Conservation (phyloP, 2,329 filamentous ascomycete species). For the Arthrobotrys entomopaga region DNA sequence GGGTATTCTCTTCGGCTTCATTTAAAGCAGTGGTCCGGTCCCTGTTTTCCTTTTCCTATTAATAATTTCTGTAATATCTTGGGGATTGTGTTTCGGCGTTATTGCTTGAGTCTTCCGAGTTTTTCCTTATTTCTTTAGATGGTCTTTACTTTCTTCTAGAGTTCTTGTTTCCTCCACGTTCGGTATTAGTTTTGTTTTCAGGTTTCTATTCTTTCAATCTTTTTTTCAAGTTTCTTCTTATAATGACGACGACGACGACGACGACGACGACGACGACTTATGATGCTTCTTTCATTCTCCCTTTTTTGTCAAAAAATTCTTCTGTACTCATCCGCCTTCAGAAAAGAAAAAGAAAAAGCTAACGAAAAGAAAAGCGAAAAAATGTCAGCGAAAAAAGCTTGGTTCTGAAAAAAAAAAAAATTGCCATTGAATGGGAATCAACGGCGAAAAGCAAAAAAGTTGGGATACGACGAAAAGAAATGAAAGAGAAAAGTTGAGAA, state of each 20-base stretch:
- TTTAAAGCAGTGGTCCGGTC: constrained; percentile 44
- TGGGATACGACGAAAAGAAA: constrained; percentile 34
- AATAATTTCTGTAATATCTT: constrained; percentile 9
- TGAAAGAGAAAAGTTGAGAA: constrained; percentile 9
- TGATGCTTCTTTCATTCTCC: constrained; percentile 9
- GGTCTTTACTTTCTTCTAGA: constrained; percentile 3
- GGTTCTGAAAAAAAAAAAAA: constrained; percentile 46
- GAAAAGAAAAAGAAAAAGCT: no score
- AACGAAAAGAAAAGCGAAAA: constrained; percentile 3
- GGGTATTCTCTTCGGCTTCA: constrained; percentile 23
- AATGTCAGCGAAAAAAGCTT: constrained; percentile 11
- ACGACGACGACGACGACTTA: constrained; percentile 10
- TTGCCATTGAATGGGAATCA: constrained; percentile 15
- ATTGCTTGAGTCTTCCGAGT: background rate
- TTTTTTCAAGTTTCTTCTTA: background rate
- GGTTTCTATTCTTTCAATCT: background rate
- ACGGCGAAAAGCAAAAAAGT: constrained; percentile 34
- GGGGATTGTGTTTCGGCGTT: background rate
- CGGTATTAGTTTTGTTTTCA: constrained; percentile 4
- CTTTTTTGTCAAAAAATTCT: constrained; percentile 3
- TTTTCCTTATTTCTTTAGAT: constrained; percentile 1
- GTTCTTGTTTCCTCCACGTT: background rate
- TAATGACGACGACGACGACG: constrained; percentile 19
- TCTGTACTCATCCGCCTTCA: constrained; percentile 25
- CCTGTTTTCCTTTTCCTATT: constrained; percentile 8